Evolutionary conservation across 495 filamentous ascomycete genomes (phyloP).

Genomic region (Penicillium nucicola): DNA sequence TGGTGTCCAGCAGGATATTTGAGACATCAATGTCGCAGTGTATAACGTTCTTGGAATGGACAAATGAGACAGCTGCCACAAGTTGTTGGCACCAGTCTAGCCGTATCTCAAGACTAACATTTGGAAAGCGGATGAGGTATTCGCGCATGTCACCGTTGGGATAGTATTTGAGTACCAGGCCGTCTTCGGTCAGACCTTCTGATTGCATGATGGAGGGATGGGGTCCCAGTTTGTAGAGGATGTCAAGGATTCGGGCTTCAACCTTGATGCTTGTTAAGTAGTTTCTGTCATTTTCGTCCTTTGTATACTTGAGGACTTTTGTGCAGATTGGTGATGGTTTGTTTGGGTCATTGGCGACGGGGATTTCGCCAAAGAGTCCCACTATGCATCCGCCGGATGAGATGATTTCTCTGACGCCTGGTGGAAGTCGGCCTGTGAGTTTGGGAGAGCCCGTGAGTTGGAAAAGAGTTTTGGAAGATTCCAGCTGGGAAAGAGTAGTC

Average conservation of each 20-base stretch:
- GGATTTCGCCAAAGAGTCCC: too few relatives aligned
- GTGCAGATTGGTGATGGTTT: not conserved
- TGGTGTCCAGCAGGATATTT: constrained; percentile 18
- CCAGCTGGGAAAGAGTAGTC: too few relatives aligned
- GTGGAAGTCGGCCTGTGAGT: too few relatives aligned
- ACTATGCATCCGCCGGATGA: too few relatives aligned
- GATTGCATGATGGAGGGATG: constrained; percentile 18
- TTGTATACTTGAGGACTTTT: not conserved
- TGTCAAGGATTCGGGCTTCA: constrained; percentile 14
- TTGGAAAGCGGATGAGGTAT: constrained; percentile 3
- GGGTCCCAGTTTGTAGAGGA: constrained; percentile 12
- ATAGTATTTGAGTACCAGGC: constrained; percentile 15
- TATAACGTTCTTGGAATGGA: not conserved
- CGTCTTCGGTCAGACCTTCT: constrained; percentile 10
- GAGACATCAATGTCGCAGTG: constrained; percentile 21
- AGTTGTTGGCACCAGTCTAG: constrained; percentile 2
- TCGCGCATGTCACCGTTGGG: constrained; percentile 11
- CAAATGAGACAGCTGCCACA: not conserved
- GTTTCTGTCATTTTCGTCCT: not conserved
- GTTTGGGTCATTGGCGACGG: too few relatives aligned
- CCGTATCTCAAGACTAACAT: not conserved
- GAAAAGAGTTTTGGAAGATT: too few relatives aligned
- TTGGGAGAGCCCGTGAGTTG: too few relatives aligned
- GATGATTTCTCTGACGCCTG: too few relatives aligned
- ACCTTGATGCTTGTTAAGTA: constrained; percentile 2